Conservation (phyloP, 306 rosid species). For the Cyclanthera cordifolia region DNA sequence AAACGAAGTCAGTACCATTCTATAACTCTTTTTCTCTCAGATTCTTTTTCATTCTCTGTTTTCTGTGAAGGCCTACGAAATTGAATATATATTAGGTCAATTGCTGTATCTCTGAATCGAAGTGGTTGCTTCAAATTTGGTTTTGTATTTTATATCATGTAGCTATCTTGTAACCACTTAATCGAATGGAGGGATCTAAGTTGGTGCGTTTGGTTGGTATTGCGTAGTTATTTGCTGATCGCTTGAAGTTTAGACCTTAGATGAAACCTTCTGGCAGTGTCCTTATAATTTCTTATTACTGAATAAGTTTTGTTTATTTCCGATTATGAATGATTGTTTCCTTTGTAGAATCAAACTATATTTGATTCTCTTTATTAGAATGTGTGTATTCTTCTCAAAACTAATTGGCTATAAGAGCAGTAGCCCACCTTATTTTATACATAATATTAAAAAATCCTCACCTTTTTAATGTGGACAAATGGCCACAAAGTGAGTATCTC, state of each 20-base stretch:
- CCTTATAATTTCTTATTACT: background rate
- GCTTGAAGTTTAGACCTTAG: background rate
- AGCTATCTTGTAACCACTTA: background rate
- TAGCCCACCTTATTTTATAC: too few relatives aligned
- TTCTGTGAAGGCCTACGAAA: constrained; percentile 12
- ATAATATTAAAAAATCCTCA: too few relatives aligned
- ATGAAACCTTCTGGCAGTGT: background rate
- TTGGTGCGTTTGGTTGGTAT: background rate
- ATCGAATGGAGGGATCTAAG: background rate
- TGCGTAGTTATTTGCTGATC: background rate
- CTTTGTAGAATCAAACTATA: background rate
- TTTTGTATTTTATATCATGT: background rate
- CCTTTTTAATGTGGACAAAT: too few relatives aligned
- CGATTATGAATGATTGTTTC: background rate
- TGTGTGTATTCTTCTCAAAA: too few relatives aligned
- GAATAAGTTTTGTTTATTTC: background rate
- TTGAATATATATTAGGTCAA: background rate
- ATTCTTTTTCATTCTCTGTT: constrained; percentile 8
- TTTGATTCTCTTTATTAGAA: too few relatives aligned
- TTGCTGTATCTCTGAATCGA: background rate
- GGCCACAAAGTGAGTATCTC: too few relatives aligned
- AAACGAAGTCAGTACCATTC: constrained; percentile 21
- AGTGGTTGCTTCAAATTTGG: background rate
- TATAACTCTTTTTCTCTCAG: constrained; percentile 27
- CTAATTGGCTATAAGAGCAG: too few relatives aligned